phyloP scores from a whole-genome alignment of 805 yeast genomes.

The Danielia oregonensis region DNA sequence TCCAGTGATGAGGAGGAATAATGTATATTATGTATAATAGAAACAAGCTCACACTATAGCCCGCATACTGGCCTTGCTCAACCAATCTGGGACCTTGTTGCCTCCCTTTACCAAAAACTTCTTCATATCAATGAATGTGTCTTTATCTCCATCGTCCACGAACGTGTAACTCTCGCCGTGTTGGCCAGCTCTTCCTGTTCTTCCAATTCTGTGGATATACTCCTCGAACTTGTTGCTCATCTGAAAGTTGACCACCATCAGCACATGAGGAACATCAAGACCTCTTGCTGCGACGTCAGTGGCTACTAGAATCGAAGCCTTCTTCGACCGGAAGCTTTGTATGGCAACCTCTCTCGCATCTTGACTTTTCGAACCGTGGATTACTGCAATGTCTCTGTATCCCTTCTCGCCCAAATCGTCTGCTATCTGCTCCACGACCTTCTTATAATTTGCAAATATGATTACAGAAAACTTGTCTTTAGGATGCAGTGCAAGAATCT shows the following conservation, averaged over 20 bases:
- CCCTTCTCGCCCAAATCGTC: conserved; percentile 40
- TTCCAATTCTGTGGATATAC: conserved; percentile 88
- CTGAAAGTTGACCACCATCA: conserved; percentile 82
- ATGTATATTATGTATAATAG: too few species aligned
- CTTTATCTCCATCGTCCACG: conserved; percentile 54
- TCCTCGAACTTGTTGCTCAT: conserved; percentile 77
- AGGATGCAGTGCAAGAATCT: conserved; percentile 44
- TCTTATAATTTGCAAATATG: conserved; percentile 75
- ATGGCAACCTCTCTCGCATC: conserved; percentile 81
- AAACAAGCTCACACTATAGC: too few species aligned
- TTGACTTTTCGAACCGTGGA: conserved; percentile 88
- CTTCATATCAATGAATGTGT: conserved; percentile 48
- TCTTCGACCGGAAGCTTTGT: conserved; percentile 50
- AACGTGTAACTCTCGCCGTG: conserved; percentile 75
- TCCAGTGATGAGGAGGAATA: conserved; percentile 30
- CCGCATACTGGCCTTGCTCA: conserved; percentile 4
- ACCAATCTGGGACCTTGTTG: conserved; percentile 27
- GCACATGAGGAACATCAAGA: conserved; percentile 83
- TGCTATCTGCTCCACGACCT: conserved; percentile 64
- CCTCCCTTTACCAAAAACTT: conserved; percentile 42
- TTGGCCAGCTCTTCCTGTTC: conserved; percentile 95
- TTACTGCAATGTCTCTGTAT: conserved; percentile 47
- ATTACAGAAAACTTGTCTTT: conserved; percentile 44
- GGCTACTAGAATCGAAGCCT: conserved; percentile 68
- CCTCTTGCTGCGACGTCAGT: conserved; percentile 98